phyloP scores from a whole-genome alignment of 2,329 filamentous ascomycete species.

The Sclerotinia subarctica region DNA sequence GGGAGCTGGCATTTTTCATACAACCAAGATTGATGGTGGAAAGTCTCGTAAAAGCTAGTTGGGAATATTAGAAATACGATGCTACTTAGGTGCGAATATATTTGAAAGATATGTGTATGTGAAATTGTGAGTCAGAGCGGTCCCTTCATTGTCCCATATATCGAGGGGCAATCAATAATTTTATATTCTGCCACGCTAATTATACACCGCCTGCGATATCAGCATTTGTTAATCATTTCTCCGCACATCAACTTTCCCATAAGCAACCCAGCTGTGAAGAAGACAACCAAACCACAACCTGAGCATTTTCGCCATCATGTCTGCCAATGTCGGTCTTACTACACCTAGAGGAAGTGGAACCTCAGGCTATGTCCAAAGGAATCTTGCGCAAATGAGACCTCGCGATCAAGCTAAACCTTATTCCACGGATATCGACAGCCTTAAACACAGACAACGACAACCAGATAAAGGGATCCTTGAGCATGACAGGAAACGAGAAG shows the following conservation, averaged over 20 bases:
- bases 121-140: not conserved
- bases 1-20: conserved; percentile 33
- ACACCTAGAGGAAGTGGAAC: conserved; percentile 94
- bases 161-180: conserved; percentile 20
- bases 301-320: conserved; percentile 56
- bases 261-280: not conserved
- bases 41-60: not conserved
- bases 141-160: not conserved
- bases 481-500: conserved; percentile 84
- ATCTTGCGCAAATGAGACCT: conserved; percentile 81
- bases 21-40: not conserved
- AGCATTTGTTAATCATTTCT: conserved; percentile 2
- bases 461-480: conserved; percentile 92
- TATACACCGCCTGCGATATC: conserved; percentile 23
- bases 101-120: not conserved
- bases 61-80: too few species aligned
- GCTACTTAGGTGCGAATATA: not conserved
- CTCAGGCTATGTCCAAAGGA: conserved; percentile 96
- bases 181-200: conserved; percentile 26
- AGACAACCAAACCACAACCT: not conserved
- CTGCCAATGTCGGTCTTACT: conserved; percentile 92
- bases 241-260: not conserved
- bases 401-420: conserved; percentile 71
- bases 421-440: conserved; percentile 60
- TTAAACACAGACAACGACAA: conserved; percentile 74